Percentiles rank a stretch among this genome's conserved stretches.
These are phyloP conservation scores for Trichoderma erinaceum DNA, from an alignment of 495 filamentous ascomycete species.

Conservation along the genomic window DNA sequence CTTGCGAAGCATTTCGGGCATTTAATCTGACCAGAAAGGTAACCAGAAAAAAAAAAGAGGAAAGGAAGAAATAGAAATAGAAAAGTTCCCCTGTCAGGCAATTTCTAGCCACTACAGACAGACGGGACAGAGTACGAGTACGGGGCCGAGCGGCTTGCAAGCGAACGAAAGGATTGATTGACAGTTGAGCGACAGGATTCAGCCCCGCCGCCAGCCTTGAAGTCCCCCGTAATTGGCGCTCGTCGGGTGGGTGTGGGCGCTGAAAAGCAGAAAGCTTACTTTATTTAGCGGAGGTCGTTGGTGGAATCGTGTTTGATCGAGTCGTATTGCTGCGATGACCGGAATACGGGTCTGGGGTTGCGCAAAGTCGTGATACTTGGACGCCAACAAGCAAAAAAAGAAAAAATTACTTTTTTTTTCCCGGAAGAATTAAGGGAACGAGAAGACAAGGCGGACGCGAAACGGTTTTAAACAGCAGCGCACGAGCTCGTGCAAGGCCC, in stretches of 20 bases:
- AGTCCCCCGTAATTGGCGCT: background rate
- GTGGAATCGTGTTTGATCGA: too few relatives aligned
- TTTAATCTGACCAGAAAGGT: background rate
- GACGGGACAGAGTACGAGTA: background rate
- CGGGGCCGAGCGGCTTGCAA: background rate
- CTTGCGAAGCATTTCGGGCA: slow-evolving; percentile 39
- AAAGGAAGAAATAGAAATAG: background rate
- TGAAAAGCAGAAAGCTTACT: background rate
- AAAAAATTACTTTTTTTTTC: too few relatives aligned
- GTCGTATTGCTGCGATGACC: too few relatives aligned
- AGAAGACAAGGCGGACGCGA: too few relatives aligned
- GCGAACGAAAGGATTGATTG: background rate
- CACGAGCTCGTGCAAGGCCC: background rate
- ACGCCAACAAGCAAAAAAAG: too few relatives aligned
- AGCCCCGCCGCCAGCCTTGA: slow-evolving; percentile 3
- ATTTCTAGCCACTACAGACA: background rate
- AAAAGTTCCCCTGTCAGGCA: background rate
- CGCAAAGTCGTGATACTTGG: too few relatives aligned
- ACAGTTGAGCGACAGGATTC: background rate
- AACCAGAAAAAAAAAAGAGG: background rate
- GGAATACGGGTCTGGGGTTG: too few relatives aligned
- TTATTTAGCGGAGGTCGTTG: slow-evolving; percentile 10
- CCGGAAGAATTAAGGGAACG: too few relatives aligned
- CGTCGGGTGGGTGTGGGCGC: slow-evolving; percentile 3
- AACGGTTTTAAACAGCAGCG: background rate